Evolutionary conservation across 2,329 filamentous ascomycete genomes (phyloP), one percentile per base, ranked within the genome.

Genomic region (Fusarium staphyleae): DNA sequence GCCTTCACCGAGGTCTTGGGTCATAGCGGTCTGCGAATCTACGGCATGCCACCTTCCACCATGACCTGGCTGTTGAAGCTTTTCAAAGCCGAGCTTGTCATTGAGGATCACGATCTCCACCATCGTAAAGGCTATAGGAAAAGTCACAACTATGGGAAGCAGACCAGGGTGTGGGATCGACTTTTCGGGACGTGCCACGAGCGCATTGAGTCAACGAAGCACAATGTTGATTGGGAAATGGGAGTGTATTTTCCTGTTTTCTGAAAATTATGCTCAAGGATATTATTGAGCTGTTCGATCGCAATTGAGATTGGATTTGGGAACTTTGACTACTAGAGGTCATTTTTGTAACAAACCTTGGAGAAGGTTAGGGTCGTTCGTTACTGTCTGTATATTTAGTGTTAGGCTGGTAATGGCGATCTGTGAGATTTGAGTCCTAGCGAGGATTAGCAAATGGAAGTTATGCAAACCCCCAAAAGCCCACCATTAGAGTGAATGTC

Each of bases 131-230:
- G 56, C 1, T 60, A 49, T n/a, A 44, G 55, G 16, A 58, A 60
- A 41, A 60, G 54, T 22, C 54, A 60, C 6, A 60, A 60, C 12
- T 58, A 60, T 2, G 56, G 56, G 2, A 60, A 60, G 18, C 56
- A 60, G 35, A 60, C 56, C 0, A 37, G 56, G 1, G 39, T 60
- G 11, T 60, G 56, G 56, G 56, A 60, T 34, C 39, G 24, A 3
- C 3, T 60, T 1, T 58, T 58, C 49, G 53, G 55, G 3, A 57
- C 55, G 2, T 58, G 55, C 3, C 55, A 57, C 3, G 53, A 54
- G 0, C 48, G 55, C 0, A 58, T 58, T 14, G 55, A 58, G 5
- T 35, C 48, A 2, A 29, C 15, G 13, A 33, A n/a, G 3, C 19
- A 48, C 2, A 58, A 58, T 16, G 29, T 58, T 35, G 32, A 58